Base-by-base conservation (phyloP, 148 eudicot genomes). In the Vaccinium darrowii region DNA sequence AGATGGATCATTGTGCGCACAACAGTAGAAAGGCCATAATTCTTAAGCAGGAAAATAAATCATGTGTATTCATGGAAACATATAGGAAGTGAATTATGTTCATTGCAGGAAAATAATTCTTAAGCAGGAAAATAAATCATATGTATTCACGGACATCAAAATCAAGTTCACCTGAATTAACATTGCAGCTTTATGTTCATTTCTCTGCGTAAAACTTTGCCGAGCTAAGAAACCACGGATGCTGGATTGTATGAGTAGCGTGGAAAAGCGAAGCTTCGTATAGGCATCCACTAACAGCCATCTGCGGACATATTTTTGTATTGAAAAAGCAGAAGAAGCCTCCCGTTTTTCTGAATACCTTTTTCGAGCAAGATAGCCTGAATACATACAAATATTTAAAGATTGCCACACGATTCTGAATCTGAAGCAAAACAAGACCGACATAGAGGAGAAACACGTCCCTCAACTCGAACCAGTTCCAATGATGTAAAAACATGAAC, bases 131-230 rank as follows among this genome's bases (percentile, higher is more conserved):
- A 33, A 33, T 33, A 33, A 33, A 33, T 33, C 36, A 33, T 33
- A 33, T 33, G 36, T 33, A 33, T 33, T 33, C 36, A 33, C 12
- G 60, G 19, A 36, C 36, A 16, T 52, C 4, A 27, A 33, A 67
- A 33, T 33, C 36, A 84, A 57, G 47, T 65, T 81, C 60, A 97
- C 99, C 98, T 97, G 98, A 87, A 97, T 95, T 76, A 92, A 47
- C 27, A 90, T 91, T 79, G 98, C 98, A 87, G 99, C 98, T 81
- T 87, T 92, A 73, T 91, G 88, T 84, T 92, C 92, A 90, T 91
- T 95, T 79, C 88, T 89, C 58, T 84, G 80, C 74, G 90, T 81
- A 90, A 91, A 94, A 88, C 88, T 95, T 82, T 85, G 89, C 36
- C 95, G 94, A 76, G 93, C 87, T 30, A 88, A 84, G 86, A 92